phyloP scores from a whole-genome alignment of 306 rosid genomes.

The Vigna hirtella region DNA sequence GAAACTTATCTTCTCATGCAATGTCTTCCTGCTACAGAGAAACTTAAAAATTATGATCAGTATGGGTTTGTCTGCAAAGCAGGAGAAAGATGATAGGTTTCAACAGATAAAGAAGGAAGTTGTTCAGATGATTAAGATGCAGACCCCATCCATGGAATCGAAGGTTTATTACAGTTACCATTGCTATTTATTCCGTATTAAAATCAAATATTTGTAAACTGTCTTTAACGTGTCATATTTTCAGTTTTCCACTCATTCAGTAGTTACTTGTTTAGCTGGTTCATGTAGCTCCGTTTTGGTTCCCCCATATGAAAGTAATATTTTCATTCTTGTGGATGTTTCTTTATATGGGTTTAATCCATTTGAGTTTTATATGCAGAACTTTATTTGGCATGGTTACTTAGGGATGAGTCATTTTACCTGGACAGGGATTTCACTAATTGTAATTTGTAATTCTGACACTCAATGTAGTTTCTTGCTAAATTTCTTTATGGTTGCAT shows the following conservation, averaged over 20 bases:
- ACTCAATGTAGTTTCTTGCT: slow-evolving; percentile 11
- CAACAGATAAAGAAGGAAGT: slow-evolving; percentile 87
- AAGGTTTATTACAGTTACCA: slow-evolving; percentile 60
- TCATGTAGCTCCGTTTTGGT: slow-evolving; percentile 11
- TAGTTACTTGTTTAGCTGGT: slow-evolving; percentile 30
- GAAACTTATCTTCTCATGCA: slow-evolving; percentile 45
- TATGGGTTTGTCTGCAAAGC: slow-evolving; percentile 82
- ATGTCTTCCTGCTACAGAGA: slow-evolving; percentile 71
- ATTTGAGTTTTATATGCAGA: slow-evolving; percentile 36
- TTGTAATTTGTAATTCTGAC: slow-evolving; percentile 31
- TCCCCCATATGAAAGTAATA: neutral
- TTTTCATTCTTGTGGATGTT: slow-evolving; percentile 2
- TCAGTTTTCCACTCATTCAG: slow-evolving; percentile 14
- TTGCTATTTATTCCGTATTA: slow-evolving; percentile 27
- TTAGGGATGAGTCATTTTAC: slow-evolving; percentile 2
- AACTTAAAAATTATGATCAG: slow-evolving; percentile 90
- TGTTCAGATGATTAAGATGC: slow-evolving; percentile 75
- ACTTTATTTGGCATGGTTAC: slow-evolving; percentile 24
- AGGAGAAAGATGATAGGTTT: slow-evolving; percentile 89
- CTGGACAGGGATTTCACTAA: slow-evolving; percentile 32
- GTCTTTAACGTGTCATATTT: slow-evolving; percentile 20
- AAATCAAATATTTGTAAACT: slow-evolving; percentile 24
- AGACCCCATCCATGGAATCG: slow-evolving; percentile 60
- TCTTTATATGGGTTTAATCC: slow-evolving; percentile 29
- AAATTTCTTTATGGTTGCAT: slow-evolving; percentile 29